Conservation (phyloP, 305 asterid genomes). For the Lippia alba region DNA sequence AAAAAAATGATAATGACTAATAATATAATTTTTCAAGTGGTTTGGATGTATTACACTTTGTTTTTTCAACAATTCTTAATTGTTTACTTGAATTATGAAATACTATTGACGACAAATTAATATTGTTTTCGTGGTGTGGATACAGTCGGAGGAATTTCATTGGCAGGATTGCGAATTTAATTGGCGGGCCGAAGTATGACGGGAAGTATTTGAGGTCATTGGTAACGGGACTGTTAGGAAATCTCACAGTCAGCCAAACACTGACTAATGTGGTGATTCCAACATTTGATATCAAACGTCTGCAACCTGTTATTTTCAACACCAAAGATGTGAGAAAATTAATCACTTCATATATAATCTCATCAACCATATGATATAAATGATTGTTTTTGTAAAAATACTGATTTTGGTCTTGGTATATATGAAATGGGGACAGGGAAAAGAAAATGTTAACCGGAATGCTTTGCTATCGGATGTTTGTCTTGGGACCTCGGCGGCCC, state of each 20-base stretch:
- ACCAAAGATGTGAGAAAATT: no score
- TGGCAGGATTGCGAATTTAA: conserved; percentile 37
- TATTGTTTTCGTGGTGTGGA: neutral
- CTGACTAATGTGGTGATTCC: conserved; percentile 73
- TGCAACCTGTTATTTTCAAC: conserved; percentile 44
- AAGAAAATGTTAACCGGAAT: conserved; percentile 47
- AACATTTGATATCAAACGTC: conserved; percentile 72
- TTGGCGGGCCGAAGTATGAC: conserved; percentile 78
- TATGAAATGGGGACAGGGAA: conserved; percentile 50
- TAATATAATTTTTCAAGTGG: no score
- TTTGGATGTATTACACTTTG: no score
- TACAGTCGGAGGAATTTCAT: conserved; percentile 52
- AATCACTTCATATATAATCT: no score
- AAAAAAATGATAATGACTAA: no score
- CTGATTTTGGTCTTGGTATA: neutral
- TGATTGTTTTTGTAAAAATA: neutral
- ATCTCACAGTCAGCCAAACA: conserved; percentile 57
- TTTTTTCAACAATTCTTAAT: no score
- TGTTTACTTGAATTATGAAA: neutral
- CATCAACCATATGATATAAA: no score
- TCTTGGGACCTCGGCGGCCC: conserved; percentile 81
- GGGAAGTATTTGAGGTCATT: conserved; percentile 61
- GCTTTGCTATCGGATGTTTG: conserved; percentile 72
- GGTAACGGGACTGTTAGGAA: conserved; percentile 51
- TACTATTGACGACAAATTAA: neutral